These are phyloP conservation scores for Candida berthetii DNA, from an alignment of 805 yeast species.

Conservation along the genomic window DNA sequence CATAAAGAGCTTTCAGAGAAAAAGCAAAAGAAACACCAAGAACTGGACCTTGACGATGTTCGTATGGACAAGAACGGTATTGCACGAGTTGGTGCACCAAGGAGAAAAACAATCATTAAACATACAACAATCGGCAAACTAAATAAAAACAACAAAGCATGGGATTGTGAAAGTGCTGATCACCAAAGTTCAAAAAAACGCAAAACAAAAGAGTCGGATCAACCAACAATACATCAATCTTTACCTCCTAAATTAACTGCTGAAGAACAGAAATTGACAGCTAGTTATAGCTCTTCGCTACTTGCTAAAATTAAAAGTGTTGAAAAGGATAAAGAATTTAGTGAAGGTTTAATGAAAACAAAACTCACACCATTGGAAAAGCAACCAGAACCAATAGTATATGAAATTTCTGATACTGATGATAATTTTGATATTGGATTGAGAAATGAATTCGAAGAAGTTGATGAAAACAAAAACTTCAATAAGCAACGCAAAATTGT, in stretches of 20 bases:
- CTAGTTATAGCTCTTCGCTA: not conserved
- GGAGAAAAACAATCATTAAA: no score
- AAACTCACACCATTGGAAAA: not conserved
- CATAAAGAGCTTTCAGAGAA: no score
- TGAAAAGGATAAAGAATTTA: not conserved
- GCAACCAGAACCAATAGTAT: not conserved
- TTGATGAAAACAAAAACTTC: slow-evolving; percentile 12
- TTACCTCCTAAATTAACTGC: not conserved
- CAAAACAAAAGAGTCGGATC: not conserved
- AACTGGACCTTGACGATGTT: no score
- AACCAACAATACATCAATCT: not conserved
- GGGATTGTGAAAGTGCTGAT: no score
- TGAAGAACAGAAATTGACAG: not conserved
- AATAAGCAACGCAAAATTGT: slow-evolving; percentile 8
- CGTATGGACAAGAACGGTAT: no score
- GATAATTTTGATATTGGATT: slow-evolving; percentile 5
- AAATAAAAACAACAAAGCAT: no score
- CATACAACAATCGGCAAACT: no score
- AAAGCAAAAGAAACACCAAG: no score
- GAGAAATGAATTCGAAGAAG: slow-evolving; percentile 8
- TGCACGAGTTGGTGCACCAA: no score
- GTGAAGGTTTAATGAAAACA: not conserved
- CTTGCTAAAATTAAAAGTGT: no score
- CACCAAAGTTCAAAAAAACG: no score
- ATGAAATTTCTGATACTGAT: not conserved